These are phyloP conservation scores for Pneumocystis canis DNA, from an alignment of 1,139 yeast genomes.

Conservation along the genomic window DNA sequence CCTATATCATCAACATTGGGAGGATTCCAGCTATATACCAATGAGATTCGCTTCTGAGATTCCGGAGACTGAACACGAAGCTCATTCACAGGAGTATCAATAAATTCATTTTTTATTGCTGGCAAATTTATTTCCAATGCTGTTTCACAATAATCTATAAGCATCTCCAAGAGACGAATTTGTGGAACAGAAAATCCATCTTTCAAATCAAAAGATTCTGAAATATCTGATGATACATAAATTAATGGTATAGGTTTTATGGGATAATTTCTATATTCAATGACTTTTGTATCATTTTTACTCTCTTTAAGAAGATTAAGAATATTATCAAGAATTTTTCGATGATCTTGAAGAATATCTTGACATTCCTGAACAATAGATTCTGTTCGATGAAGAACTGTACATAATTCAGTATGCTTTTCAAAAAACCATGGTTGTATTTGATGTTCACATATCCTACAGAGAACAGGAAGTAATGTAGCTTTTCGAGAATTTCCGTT, in stretches of 20 bases:
- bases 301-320: constrained; percentile 25
- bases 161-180: constrained; percentile 46
- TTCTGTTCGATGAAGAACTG: constrained; percentile 69
- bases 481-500: constrained; percentile 42
- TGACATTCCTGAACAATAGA: constrained; percentile 67
- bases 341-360: constrained; percentile 63
- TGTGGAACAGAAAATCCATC: constrained; percentile 36
- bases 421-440: constrained; percentile 98
- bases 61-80: constrained; percentile 41
- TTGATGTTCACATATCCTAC: constrained; percentile 80
- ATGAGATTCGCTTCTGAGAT: constrained; percentile 49
- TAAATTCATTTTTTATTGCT: constrained; percentile 19
- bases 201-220: constrained; percentile 11
- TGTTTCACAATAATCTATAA: constrained; percentile 59
- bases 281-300: constrained; percentile 4
- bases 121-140: constrained; percentile 59
- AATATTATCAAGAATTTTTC: constrained; percentile 35
- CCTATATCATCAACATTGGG: constrained; percentile 51
- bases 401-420: constrained; percentile 74
- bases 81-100: constrained; percentile 17
- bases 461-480: constrained; percentile 60
- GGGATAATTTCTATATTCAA: constrained; percentile 13
- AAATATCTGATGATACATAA: constrained; percentile 1
- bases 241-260: constrained; percentile 4
- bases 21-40: constrained; percentile 39